Conservation (phyloP, 1,284 basidiomycete genomes). For the Sanghuangporus sanghuang region DNA sequence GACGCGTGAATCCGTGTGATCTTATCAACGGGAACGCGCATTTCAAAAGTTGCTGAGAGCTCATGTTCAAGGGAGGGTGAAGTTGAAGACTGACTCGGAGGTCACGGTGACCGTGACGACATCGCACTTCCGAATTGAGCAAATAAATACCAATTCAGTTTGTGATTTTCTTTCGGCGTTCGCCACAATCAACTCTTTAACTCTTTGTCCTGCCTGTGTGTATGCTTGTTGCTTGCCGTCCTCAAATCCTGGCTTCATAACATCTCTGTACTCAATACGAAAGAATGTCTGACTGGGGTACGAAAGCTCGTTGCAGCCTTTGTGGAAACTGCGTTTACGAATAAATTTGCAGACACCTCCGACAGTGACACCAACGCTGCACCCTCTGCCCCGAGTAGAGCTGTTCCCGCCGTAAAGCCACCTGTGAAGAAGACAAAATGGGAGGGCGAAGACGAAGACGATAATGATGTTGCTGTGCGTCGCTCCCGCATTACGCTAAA, state of each 20-base stretch:
- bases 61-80: neutral
- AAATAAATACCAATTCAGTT: neutral
- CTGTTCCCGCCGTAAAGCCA: slow-evolving; percentile 33
- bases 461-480: slow-evolving; percentile 35
- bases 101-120: slow-evolving; percentile 4
- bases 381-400: slow-evolving; percentile 34
- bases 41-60: slow-evolving; percentile 37
- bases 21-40: slow-evolving; percentile 57
- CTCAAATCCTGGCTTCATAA: slow-evolving; percentile 8
- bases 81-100: neutral
- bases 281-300: slow-evolving; percentile 44
- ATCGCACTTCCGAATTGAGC: neutral
- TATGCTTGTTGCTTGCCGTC: neutral
- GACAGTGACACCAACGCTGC: slow-evolving; percentile 44
- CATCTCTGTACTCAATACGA: slow-evolving; percentile 4
- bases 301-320: neutral
- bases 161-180: neutral
- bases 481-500: slow-evolving; percentile 47
- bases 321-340: slow-evolving; percentile 18
- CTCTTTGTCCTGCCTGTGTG: too few species aligned
- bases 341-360: slow-evolving; percentile 37
- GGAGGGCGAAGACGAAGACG: slow-evolving; percentile 88
- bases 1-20: slow-evolving; percentile 66
- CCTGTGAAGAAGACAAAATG: slow-evolving; percentile 57
- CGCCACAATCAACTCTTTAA: neutral